phyloP scores from a whole-genome alignment of 208 protist genomes.

The Herpetomonas muscarum region DNA sequence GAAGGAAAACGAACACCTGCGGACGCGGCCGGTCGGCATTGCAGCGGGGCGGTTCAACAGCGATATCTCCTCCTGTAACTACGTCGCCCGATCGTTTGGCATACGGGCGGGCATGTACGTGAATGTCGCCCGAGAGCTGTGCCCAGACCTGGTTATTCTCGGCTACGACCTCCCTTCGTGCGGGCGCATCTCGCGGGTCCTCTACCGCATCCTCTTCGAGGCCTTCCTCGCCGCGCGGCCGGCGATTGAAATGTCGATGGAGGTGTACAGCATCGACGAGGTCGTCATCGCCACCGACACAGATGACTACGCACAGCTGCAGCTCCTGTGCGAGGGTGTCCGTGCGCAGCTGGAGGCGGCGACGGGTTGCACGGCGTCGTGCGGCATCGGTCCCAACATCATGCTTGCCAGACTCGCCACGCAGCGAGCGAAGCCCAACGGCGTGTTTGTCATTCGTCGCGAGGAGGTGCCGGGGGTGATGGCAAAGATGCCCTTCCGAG shows the following conservation, averaged over 20 bases:
- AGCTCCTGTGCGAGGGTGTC: slow-evolving; percentile 50
- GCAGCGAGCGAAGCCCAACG: slow-evolving; percentile 68
- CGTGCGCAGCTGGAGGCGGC: slow-evolving; percentile 38
- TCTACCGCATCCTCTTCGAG: slow-evolving; percentile 81
- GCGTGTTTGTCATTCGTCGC: slow-evolving; percentile 34
- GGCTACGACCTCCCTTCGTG: slow-evolving; percentile 89
- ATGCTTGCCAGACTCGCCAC: slow-evolving; percentile 81
- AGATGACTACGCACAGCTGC: slow-evolving; percentile 36
- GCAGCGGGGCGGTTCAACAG: slow-evolving; percentile 76
- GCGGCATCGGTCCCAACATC: slow-evolving; percentile 81
- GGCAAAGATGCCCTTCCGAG: slow-evolving; percentile 35
- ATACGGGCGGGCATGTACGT: slow-evolving; percentile 92
- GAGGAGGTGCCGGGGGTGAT: slow-evolving; percentile 47
- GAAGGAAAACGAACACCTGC: slow-evolving; percentile 71
- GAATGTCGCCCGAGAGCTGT: slow-evolving; percentile 70
- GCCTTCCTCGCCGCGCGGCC: slow-evolving; percentile 21
- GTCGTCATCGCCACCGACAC: slow-evolving; percentile 82
- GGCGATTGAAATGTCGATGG: slow-evolving; percentile 55
- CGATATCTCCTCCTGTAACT: slow-evolving; percentile 93
- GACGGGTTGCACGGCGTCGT: slow-evolving; percentile 79
- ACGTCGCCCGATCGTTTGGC: slow-evolving; percentile 81
- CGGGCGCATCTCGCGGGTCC: slow-evolving; percentile 42
- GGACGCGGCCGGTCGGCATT: slow-evolving; percentile 79
- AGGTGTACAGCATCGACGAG: slow-evolving; percentile 89
- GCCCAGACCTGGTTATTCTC: slow-evolving; percentile 81